Base-by-base conservation (phyloP, 352 stramenopile species). In the Globisporangium irregulare region DNA sequence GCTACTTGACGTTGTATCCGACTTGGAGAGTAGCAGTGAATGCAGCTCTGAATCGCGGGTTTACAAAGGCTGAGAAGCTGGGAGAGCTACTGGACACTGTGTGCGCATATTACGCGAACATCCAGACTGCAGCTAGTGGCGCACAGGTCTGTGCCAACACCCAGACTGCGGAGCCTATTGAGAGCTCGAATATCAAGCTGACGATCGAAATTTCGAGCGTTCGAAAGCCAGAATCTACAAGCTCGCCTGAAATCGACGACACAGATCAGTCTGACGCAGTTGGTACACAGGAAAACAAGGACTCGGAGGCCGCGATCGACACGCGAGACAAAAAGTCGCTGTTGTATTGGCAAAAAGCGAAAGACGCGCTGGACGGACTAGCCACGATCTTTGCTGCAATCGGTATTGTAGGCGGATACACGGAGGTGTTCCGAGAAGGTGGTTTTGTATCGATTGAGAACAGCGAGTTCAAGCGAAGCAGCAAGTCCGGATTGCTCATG, bases 21-120 rank as follows among this genome's bases (percentile, higher is more conserved):
- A 80, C 80, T 10, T 96, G 88, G 88, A 91, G 88, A 70, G 72
- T 91, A 5, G 86, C 88, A 0, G 82, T 94, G 22, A 93, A 93
- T 36, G 81, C 84, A 1, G 84, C 74, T 4, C 62, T 96, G 20
- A 74, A 59, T 18, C 77, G 82, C 25, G 74, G 79, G 0, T 84
- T 96, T 51, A 70, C 72, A 1, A 87, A 84, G 57, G 74, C 79
- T 9, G 73, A 81, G 10, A 81, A 79, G 12, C 59, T 92, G 4
- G 62, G 69, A 27, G 77, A 91, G 32, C 65, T 92, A 18, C 64
- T 94, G 14, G 79, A 93, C 60, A 77, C 73, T 0, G 81, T 96
- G 48, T 90, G 78, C 32, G 64, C 70, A 0, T 96, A 95, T 50
- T 96, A 94, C 65, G 71, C 76, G 4, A 85, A 78, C 32, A 46